These are phyloP conservation scores for Emericellopsis cladophorae DNA, from an alignment of 2,329 filamentous ascomycete species.

Conservation along the genomic window DNA sequence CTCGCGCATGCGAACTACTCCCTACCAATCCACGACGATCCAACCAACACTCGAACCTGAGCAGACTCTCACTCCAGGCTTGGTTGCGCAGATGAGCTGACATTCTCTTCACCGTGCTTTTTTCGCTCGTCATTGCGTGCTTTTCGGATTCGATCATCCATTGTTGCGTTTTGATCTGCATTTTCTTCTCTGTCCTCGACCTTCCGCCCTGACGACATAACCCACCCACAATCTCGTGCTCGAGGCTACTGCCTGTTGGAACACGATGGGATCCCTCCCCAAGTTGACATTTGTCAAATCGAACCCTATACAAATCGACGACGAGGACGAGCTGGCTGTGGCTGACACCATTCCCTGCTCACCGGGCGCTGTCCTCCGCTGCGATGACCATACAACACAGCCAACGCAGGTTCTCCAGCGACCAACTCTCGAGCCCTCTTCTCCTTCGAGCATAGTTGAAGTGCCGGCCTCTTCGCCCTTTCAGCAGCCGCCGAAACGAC, in stretches of 20 bases:
- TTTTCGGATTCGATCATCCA: neutral
- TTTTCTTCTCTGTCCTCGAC: neutral
- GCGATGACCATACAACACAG: conserved; percentile 22
- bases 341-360: conserved; percentile 32
- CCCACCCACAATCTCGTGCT: conserved; percentile 4
- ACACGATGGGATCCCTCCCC: conserved; percentile 14
- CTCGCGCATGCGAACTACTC: no score
- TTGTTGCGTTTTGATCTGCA: neutral
- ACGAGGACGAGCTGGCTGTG: conserved; percentile 29
- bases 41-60: no score
- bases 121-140: no score
- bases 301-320: conserved; percentile 13
- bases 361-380: conserved; percentile 20
- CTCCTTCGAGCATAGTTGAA: conserved; percentile 46
- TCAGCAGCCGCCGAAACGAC: conserved; percentile 22
- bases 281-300: conserved; percentile 13
- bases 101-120: no score
- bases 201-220: no score
- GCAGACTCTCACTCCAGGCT: no score
- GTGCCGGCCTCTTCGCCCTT: conserved; percentile 83
- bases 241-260: conserved; percentile 13
- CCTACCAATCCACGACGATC: no score
- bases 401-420: conserved; percentile 33
- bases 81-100: no score
- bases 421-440: conserved; percentile 26